phyloP scores from a whole-genome alignment of 331 rosid species.

The Pyrus hybrid region DNA sequence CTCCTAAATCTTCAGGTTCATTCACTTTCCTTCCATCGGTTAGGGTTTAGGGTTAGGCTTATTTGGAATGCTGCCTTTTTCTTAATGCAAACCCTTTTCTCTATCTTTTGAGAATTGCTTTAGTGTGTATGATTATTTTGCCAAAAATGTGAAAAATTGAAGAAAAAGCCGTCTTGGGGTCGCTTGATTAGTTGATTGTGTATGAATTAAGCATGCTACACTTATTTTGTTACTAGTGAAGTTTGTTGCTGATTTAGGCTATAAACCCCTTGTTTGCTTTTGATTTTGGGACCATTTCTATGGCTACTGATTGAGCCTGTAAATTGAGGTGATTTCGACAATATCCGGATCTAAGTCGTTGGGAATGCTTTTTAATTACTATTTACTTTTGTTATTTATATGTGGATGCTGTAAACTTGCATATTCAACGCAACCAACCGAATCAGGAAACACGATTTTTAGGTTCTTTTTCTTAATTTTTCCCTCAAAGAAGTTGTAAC shows the following conservation, averaged over 20 bases:
- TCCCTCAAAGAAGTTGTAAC: neutral
- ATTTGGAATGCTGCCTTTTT: neutral
- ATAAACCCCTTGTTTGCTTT: neutral
- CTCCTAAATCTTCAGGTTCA: constrained; percentile 4
- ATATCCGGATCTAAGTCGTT: neutral
- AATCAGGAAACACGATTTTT: too few relatives aligned
- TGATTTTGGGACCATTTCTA: neutral
- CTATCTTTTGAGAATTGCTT: neutral
- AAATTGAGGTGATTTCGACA: neutral
- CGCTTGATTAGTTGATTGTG: neutral
- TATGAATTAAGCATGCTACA: neutral
- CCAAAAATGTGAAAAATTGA: neutral
- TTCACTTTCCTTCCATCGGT: neutral
- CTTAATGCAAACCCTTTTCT: neutral
- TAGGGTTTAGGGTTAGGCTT: neutral
- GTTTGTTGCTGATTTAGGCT: neutral
- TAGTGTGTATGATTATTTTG: neutral
- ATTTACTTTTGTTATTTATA: neutral
- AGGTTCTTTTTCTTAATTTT: too few relatives aligned
- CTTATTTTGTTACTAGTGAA: neutral
- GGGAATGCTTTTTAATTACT: neutral
- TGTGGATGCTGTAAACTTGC: neutral
- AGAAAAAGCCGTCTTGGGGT: neutral
- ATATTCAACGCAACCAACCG: neutral
- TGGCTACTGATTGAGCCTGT: neutral